Evolutionary conservation across 2,329 filamentous ascomycete genomes (phyloP), one percentile per base, ranked within the genome.

Genomic region (Xylariaceae sp.): DNA sequence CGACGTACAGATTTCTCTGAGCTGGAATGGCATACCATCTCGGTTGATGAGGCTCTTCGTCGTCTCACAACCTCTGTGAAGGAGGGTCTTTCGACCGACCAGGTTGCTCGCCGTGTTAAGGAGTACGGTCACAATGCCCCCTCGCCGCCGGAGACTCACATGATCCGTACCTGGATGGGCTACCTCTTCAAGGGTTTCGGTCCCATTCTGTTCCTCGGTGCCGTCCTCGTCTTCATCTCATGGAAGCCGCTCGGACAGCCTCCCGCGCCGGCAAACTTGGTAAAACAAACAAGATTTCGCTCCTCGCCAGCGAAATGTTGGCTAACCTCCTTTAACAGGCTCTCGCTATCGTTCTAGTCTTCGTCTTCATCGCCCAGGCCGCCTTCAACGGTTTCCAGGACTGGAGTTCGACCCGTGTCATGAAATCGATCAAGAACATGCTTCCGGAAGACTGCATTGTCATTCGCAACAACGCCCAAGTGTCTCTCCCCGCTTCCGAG

Each of bases 151-250:
- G 83, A 85, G 11, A 87, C 85, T 3, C 82, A 80, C 61, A 79
- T 80, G 63, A 71, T 85, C 50, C 76, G 77, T 49, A 83, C 83
- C 61, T 79, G 85, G 4, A 73, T 87, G 39, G 82, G 82, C 15
- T 92, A 92, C 73, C 85, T 92, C 66, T 91, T 91, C 75, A 87
- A 86, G 64, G 89, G 89, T 1, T 93, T 92, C 65, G 88, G 89
- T 2, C 79, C 83, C 1, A 83, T 93, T 54, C 78, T 92, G 2
- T 79, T 92, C 5, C 69, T 86, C 2, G 88, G 87, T 15, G 78
- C 82, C 17, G 81, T 92, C 41, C 79, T 92, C 2, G 88, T 92
- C 53, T 90, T 92, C 67, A 75, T 92, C 59, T 84, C 88, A 2
- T 92, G 88, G 88, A 86, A 83, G 63, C 89, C 89, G 0, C 81